Evolutionary conservation across 345 rosid species (phyloP).

Genomic region (Kandelia obovata): DNA sequence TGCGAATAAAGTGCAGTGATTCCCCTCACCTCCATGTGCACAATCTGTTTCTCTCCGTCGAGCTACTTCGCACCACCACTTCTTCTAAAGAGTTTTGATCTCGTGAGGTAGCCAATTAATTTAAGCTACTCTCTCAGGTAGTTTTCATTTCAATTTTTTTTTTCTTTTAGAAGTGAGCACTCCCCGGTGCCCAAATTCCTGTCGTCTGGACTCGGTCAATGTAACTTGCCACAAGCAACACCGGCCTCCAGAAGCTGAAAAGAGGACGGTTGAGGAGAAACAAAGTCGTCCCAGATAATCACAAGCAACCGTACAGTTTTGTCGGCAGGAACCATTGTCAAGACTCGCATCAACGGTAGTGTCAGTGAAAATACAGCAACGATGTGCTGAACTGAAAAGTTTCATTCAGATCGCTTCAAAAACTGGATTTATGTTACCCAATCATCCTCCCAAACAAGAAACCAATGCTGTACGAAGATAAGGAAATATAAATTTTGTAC

Average conservation of each 20-base stretch:
- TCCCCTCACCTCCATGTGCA: too few species aligned
- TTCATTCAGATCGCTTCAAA: conserved; percentile 55
- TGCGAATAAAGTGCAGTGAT: too few species aligned
- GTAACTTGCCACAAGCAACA: conserved; percentile 78
- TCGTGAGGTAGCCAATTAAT: too few species aligned
- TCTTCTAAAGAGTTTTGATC: too few species aligned
- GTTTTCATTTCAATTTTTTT: too few species aligned
- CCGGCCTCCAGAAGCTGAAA: conserved; percentile 79
- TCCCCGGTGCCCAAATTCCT: conserved; percentile 32
- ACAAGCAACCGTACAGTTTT: conserved; percentile 67
- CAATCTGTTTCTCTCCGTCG: too few species aligned
- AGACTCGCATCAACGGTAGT: conserved; percentile 74
- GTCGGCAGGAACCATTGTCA: conserved; percentile 81
- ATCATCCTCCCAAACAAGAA: too few species aligned
- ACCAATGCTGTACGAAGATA: background rate
- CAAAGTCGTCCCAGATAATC: conserved; percentile 72
- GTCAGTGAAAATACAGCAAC: conserved; percentile 82
- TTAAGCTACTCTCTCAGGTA: too few species aligned
- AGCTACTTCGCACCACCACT: too few species aligned
- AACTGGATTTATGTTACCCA: too few species aligned
- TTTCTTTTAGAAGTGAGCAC: too few species aligned
- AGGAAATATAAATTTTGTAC: background rate
- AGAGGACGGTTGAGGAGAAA: conserved; percentile 58
- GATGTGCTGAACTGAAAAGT: conserved; percentile 63
- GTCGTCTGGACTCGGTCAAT: conserved; percentile 47